Conservation (phyloP, 331 rosid species). For the Phaseolus coccineus region DNA sequence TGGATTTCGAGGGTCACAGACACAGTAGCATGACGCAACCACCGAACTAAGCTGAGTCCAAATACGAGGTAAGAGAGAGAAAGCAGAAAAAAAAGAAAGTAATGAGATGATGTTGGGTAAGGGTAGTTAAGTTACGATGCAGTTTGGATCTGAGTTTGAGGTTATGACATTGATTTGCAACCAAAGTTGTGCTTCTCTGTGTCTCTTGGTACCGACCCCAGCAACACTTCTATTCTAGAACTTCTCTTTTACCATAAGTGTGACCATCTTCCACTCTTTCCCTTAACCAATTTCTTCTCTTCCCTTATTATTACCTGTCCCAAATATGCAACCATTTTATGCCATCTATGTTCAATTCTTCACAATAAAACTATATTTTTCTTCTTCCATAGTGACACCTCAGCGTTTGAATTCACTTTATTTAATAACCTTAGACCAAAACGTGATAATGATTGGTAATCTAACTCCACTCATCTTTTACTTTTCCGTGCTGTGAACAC, state of each 20-base stretch:
- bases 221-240: constrained; percentile 28
- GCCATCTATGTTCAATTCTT: neutral
- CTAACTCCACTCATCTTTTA: neutral
- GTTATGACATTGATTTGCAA: constrained; percentile 60
- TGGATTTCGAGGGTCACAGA: constrained; percentile 27
- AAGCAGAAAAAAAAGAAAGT: neutral
- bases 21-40: constrained; percentile 36
- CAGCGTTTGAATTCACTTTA: neutral
- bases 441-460: constrained; percentile 15
- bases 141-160: constrained; percentile 69
- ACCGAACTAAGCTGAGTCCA: constrained; percentile 16
- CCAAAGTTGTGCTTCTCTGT: constrained; percentile 49
- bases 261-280: neutral
- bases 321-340: neutral
- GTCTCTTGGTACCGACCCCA: neutral
- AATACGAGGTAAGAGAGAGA: constrained; percentile 27
- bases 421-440: neutral
- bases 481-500: neutral
- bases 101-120: constrained; percentile 15
- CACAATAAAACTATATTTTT: neutral
- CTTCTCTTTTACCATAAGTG: constrained; percentile 9
- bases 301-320: neutral
- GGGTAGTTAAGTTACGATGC: constrained; percentile 29
- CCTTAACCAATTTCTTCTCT: neutral
- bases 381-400: neutral